Evolutionary conservation across 2,329 filamentous ascomycete species (phyloP).

Genomic region (Ophiostoma fasciatum): DNA sequence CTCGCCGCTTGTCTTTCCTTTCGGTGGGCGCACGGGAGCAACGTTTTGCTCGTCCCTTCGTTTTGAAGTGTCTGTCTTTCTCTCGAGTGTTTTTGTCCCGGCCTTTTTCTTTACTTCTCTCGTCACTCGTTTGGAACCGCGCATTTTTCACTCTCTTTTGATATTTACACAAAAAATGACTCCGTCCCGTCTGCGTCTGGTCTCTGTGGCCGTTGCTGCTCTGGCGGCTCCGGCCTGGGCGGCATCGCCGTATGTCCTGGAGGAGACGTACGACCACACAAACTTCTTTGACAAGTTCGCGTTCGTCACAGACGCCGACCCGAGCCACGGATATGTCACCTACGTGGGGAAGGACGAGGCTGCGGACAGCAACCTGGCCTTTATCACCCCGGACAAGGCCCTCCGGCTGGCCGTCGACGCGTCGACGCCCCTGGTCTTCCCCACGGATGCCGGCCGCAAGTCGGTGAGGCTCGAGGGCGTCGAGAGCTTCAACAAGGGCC

Average conservation of each 20-base stretch:
- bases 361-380: slow-evolving; percentile 19
- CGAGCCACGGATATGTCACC: slow-evolving; percentile 49
- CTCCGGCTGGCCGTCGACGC: slow-evolving; percentile 12
- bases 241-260: slow-evolving; percentile 22
- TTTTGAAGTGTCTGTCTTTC: not conserved
- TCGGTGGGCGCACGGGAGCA: slow-evolving; percentile 6
- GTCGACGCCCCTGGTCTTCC: not conserved
- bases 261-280: slow-evolving; percentile 24
- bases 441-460: slow-evolving; percentile 22
- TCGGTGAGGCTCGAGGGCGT: slow-evolving; percentile 54
- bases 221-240: not conserved
- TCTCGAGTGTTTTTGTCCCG: too few species aligned
- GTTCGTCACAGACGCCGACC: slow-evolving; percentile 33
- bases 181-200: slow-evolving; percentile 4
- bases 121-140: not conserved
- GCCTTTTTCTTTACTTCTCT: not conserved
- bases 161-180: slow-evolving; percentile 3
- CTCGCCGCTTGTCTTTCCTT: slow-evolving; percentile 1
- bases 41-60: slow-evolving; percentile 11
- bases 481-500: slow-evolving; percentile 45
- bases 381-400: slow-evolving; percentile 24
- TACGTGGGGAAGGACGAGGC: slow-evolving; percentile 28
- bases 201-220: slow-evolving; percentile 18
- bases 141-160: not conserved
- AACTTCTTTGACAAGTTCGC: slow-evolving; percentile 35